Base-by-base conservation (phyloP, 768 basidiomycete genomes). In the Mycena haematopus region DNA sequence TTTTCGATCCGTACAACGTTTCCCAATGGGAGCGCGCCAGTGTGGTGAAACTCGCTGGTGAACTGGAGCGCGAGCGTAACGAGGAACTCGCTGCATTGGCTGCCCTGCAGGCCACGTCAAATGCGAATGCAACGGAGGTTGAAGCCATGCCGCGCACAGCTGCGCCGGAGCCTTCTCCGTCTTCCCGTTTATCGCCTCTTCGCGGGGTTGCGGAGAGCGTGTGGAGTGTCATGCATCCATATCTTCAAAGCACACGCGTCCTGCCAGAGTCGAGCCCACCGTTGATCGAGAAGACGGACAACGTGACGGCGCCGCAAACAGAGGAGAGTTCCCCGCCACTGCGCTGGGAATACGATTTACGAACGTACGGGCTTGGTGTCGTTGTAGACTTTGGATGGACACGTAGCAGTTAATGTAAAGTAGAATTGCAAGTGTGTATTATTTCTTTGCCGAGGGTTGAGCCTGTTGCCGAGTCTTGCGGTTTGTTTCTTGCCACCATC, bases 1-100 rank as follows among this genome's bases (percentile, higher is more conserved):
- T 92, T 62, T 95, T 94, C 68, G 86, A 90, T 65, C 89, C 91
- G 8, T 93, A 87, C 75, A 89, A 93, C 65, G 78, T 88, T 50
- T 84, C 89, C 33, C 80, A 80, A 50, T 95, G 92, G 92, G 92
- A 94, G 71, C 73, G 75, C 65, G 73, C 82, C 59, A 91, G 89
- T 68, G 80, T 93, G 15, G 76, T 83, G 60, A 80, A 78, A 51
- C 70, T 77, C 60, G 79, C 71, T 58, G 73, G 77, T 21, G 77
- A 81, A 42, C 67, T 84, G 44, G 77, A 79, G 60, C 75, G 74
- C 29, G 74, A 76, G 52, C 69, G 73, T 58, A 72, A 70, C 56
- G 54, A 62, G 2, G 72, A 73, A 24, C 47, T 44, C 19, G 62
- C 62, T 29, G 65, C 52, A 55, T 21, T 68, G 47, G 60, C 70